Evolutionary conservation across 1,284 basidiomycete species (phyloP).

Genomic region (Schizophyllum commune): DNA sequence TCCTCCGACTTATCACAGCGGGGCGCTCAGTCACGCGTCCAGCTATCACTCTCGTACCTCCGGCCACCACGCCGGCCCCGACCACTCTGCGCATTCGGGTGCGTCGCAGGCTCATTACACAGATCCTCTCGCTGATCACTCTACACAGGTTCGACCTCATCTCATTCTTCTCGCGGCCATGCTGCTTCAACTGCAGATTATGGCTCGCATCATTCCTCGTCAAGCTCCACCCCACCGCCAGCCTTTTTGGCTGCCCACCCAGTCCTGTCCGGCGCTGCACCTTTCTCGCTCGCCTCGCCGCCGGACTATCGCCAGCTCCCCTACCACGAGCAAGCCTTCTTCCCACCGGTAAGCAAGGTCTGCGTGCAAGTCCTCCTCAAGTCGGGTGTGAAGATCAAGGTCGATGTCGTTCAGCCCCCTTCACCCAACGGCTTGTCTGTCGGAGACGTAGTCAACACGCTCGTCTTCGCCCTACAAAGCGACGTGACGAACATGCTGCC

Average conservation of each 20-base stretch:
- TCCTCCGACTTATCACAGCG: not conserved
- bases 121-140: not conserved
- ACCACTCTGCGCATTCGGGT: not conserved
- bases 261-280: not conserved
- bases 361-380: not conserved
- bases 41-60: not conserved
- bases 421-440: not conserved
- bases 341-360: not conserved
- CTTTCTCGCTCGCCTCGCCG: not conserved
- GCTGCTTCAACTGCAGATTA: too few relatives aligned
- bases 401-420: not conserved
- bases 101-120: not conserved
- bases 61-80: too few relatives aligned
- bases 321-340: not conserved
- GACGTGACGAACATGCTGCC: not conserved
- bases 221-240: not conserved
- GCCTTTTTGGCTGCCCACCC: not conserved
- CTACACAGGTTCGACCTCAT: not conserved
- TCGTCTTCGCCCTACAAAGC: not conserved
- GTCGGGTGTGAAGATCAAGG: not conserved
- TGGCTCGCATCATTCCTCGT: too few relatives aligned
- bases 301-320: not conserved
- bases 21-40: not conserved
- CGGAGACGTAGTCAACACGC: not conserved
- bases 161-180: too few relatives aligned